A percentile compares a stretch with the other conserved stretches of the same genome.
phyloP scores from a whole-genome alignment of 2,329 filamentous ascomycete species.

The Neoscytalidium dimidiatum region DNA sequence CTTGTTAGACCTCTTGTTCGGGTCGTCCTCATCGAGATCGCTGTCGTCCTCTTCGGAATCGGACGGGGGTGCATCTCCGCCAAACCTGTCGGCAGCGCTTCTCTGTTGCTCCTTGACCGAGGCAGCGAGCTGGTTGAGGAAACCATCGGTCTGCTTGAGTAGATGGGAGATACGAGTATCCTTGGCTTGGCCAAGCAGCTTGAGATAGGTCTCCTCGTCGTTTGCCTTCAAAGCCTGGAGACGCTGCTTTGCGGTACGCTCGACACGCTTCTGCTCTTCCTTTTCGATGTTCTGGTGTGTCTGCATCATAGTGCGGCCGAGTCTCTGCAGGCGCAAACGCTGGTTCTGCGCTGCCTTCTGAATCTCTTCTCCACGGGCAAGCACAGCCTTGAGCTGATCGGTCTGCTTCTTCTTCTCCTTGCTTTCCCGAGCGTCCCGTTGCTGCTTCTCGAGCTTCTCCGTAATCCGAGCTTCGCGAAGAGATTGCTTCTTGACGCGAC shows the following conservation, averaged over 20 bases:
- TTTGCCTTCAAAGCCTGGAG: conserved; percentile 97
- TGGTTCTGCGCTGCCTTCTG: conserved; percentile 66
- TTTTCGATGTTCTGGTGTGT: conserved; percentile 98
- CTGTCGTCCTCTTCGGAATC: conserved; percentile 65
- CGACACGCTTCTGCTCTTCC: conserved; percentile 97
- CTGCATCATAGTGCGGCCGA: conserved; percentile 83
- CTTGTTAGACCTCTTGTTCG: conserved; percentile 69
- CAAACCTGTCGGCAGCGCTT: conserved; percentile 76
- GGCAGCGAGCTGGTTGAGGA: conserved; percentile 90
- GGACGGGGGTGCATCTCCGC: conserved; percentile 57
- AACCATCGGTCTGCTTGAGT: conserved; percentile 94
- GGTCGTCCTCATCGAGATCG: conserved; percentile 68
- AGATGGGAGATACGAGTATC: conserved; percentile 98
- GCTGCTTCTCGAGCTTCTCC: conserved; percentile 98
- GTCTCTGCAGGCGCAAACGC: conserved; percentile 76
- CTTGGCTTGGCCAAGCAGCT: conserved; percentile 96
- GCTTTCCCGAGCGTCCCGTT: conserved; percentile 91
- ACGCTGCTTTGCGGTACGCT: conserved; percentile 98
- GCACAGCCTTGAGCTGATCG: conserved; percentile 86
- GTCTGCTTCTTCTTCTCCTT: conserved; percentile 97
- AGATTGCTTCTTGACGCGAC: conserved; percentile 95
- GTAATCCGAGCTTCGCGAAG: conserved; percentile 94
- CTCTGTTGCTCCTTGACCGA: conserved; percentile 95
- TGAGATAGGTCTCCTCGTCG: conserved; percentile 98
- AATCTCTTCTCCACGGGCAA: conserved; percentile 79